Percentiles rank a stretch among this genome's conserved stretches.
phyloP scores from a whole-genome alignment of 371 early-diverging fungal species.

The Mucor mucedo region DNA sequence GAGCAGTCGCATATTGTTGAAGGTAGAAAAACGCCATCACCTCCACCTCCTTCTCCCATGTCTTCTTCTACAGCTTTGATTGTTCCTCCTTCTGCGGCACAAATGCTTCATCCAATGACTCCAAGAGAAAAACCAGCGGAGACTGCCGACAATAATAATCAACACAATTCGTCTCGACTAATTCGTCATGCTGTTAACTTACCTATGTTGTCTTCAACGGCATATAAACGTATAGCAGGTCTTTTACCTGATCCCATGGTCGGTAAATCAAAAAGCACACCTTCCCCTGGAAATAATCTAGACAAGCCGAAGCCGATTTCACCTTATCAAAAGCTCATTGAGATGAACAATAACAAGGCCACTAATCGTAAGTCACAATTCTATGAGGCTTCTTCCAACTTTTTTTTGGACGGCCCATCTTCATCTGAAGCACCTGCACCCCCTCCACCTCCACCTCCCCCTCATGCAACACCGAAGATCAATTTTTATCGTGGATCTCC shows the following conservation, averaged over 20 bases:
- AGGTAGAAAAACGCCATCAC: background rate
- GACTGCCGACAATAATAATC: background rate
- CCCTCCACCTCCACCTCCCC: background rate
- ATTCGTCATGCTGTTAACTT: conserved; percentile 27
- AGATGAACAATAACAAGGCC: conserved; percentile 3
- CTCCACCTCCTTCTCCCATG: conserved; percentile 2
- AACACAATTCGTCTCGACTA: conserved; percentile 14
- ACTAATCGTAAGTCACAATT: conserved; percentile 19
- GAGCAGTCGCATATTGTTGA: conserved; percentile 14
- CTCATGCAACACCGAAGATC: conserved; percentile 7
- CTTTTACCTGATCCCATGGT: conserved; percentile 33
- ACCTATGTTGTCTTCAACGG: conserved; percentile 31
- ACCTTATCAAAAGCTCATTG: conserved; percentile 20
- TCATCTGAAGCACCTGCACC: background rate
- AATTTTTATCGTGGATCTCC: conserved; percentile 28
- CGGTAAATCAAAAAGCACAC: conserved; percentile 40
- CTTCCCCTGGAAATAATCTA: conserved; percentile 24
- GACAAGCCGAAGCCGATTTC: conserved; percentile 6
- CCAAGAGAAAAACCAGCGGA: background rate
- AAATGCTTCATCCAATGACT: background rate
- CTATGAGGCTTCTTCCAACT: conserved; percentile 7
- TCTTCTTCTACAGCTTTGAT: background rate
- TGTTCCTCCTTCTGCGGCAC: background rate
- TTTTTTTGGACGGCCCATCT: conserved; percentile 6
- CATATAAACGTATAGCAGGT: conserved; percentile 37